These are phyloP conservation scores for Floccularia luteovirens DNA, from an alignment of 768 basidiomycete genomes.

Conservation along the genomic window DNA sequence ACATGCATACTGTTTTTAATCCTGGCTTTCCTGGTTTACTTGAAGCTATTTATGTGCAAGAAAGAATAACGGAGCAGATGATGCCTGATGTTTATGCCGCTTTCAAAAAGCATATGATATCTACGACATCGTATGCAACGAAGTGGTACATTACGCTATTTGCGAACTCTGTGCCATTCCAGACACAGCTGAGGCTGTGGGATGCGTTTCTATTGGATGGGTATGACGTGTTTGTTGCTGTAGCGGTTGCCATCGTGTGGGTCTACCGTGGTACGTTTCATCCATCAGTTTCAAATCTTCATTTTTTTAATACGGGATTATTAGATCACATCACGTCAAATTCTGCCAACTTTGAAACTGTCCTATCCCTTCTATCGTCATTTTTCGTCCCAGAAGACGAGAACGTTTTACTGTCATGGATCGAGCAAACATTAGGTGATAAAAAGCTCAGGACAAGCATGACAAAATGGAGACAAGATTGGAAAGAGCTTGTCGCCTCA, in stretches of 20 bases:
- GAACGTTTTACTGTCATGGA: constrained; percentile 75
- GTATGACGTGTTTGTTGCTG: constrained; percentile 78
- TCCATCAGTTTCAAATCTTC: background rate
- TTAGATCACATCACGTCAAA: constrained; percentile 78
- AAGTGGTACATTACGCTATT: constrained; percentile 99
- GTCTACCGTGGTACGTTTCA: constrained; percentile 65
- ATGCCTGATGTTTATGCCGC: constrained; percentile 87
- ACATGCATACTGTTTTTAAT: constrained; percentile 81
- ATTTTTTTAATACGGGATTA: constrained; percentile 1
- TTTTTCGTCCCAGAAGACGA: constrained; percentile 95
- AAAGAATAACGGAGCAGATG: constrained; percentile 76
- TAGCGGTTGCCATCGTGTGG: constrained; percentile 88
- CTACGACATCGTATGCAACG: constrained; percentile 91
- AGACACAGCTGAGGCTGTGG: constrained; percentile 91
- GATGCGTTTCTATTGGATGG: constrained; percentile 92
- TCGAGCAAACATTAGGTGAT: constrained; percentile 49
- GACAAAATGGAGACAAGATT: constrained; percentile 70
- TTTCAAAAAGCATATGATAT: constrained; percentile 85
- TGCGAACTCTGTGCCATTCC: constrained; percentile 91
- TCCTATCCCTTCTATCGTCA: constrained; percentile 85
- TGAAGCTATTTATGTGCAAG: constrained; percentile 95
- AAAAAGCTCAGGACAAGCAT: constrained; percentile 69
- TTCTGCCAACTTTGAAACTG: constrained; percentile 84
- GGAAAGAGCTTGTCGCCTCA: constrained; percentile 59
- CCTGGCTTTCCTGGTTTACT: constrained; percentile 95